Evolutionary conservation across 176 grass and related monocot genomes (phyloP).

Genomic region (Eleusine coracana): DNA sequence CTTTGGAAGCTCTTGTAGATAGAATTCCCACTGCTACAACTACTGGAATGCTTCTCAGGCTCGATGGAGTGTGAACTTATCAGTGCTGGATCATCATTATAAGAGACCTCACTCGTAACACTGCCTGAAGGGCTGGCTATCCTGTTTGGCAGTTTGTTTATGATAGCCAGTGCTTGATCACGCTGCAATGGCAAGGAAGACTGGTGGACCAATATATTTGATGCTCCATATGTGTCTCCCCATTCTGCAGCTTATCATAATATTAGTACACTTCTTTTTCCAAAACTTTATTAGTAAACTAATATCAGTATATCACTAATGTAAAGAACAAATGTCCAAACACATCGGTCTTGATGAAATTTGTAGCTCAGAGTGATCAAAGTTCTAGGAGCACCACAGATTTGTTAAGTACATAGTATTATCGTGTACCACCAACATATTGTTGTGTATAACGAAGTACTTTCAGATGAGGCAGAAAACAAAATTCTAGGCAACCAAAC

Average conservation of each 20-base stretch:
- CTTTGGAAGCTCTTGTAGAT: constrained; percentile 49
- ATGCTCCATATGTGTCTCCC: constrained; percentile 42
- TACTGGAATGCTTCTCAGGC: constrained; percentile 32
- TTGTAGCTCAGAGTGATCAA: background rate
- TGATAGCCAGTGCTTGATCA: constrained; percentile 56
- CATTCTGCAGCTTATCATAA: constrained; percentile 39
- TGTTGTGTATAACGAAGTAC: background rate
- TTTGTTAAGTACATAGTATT: background rate
- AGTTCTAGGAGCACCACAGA: background rate
- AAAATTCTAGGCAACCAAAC: background rate
- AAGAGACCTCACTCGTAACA: constrained; percentile 26
- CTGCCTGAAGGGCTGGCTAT: constrained; percentile 36
- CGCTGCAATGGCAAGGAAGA: constrained; percentile 51
- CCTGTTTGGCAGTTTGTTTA: constrained; percentile 47
- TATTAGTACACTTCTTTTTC: background rate
- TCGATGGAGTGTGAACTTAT: constrained; percentile 36
- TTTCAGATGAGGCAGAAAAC: background rate
- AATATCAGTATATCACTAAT: background rate
- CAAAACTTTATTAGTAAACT: background rate
- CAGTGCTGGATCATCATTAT: constrained; percentile 20
- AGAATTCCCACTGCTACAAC: constrained; percentile 53
- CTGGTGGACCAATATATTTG: constrained; percentile 39
- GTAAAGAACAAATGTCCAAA: constrained; percentile 3
- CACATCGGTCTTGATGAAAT: background rate
- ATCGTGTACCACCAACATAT: background rate